A percentile compares a stretch with the other conserved stretches of the same genome.
phyloP scores from a whole-genome alignment of 495 filamentous ascomycete species.

The Penicillium waksmanii region DNA sequence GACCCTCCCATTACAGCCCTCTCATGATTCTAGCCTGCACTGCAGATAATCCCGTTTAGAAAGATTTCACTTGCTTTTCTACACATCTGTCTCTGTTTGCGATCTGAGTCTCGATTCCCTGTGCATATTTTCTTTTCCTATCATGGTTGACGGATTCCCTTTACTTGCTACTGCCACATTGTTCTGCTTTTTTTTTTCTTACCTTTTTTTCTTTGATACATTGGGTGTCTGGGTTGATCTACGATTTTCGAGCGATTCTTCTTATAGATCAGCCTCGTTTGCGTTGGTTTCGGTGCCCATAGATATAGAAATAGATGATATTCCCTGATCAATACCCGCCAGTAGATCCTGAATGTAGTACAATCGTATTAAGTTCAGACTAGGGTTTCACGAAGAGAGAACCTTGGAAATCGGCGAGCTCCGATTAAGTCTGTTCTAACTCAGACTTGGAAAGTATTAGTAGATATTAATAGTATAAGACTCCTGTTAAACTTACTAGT shows the following conservation, averaged over 20 bases:
- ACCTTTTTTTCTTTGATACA: constrained; percentile 20
- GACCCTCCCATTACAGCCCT: background rate
- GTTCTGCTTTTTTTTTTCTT: constrained; percentile 22
- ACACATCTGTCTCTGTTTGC: constrained; percentile 22
- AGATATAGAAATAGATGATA: constrained; percentile 32
- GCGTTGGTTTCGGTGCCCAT: constrained; percentile 24
- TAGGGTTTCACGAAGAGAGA: no score
- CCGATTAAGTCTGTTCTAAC: no score
- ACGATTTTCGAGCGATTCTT: constrained; percentile 11
- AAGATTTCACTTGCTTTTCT: constrained; percentile 15
- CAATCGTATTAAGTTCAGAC: background rate
- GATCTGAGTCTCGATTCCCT: constrained; percentile 23
- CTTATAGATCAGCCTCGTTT: constrained; percentile 19
- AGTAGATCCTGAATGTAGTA: background rate
- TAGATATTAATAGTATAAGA: no score
- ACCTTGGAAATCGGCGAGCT: no score
- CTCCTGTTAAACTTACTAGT: no score
- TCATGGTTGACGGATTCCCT: constrained; percentile 27
- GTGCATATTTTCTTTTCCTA: constrained; percentile 23
- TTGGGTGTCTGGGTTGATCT: constrained; percentile 18
- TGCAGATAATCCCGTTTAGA: constrained; percentile 19
- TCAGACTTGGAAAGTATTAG: no score
- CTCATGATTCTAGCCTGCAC: constrained; percentile 21
- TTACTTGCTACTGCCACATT: background rate
- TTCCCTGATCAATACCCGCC: constrained; percentile 1